These are phyloP conservation scores for Debaryomycetaceae sp. DNA, from an alignment of 1,139 yeast genomes.

Conservation along the genomic window DNA sequence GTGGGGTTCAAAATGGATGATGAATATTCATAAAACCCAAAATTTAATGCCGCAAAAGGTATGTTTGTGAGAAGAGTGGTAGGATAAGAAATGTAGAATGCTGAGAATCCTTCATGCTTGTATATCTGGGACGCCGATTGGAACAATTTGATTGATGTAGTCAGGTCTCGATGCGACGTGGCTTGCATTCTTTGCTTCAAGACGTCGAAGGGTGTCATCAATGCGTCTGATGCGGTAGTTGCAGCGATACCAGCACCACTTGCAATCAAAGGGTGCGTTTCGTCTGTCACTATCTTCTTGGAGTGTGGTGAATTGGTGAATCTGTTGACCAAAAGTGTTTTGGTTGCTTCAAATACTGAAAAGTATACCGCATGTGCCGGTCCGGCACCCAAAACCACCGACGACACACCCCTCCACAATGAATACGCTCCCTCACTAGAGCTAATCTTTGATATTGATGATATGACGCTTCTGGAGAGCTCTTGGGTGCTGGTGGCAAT, in stretches of 20 bases:
- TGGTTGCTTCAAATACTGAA: constrained; percentile 89
- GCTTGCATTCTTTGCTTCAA: constrained; percentile 71
- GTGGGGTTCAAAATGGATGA: constrained; percentile 76
- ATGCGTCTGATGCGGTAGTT: constrained; percentile 87
- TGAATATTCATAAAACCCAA: constrained; percentile 86
- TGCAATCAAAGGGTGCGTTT: constrained; percentile 77
- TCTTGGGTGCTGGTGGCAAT: constrained; percentile 46
- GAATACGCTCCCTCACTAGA: constrained; percentile 90
- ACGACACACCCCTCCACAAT: constrained; percentile 91
- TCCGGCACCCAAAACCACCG: constrained; percentile 96
- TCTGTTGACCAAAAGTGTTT: constrained; percentile 50
- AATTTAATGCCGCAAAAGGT: constrained; percentile 94
- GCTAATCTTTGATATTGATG: constrained; percentile 69
- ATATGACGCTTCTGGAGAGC: constrained; percentile 42
- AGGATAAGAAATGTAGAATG: constrained; percentile 91
- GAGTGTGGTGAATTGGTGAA: constrained; percentile 30
- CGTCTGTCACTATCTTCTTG: constrained; percentile 50
- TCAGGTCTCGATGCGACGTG: constrained; percentile 3
- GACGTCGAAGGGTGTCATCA: constrained; percentile 98
- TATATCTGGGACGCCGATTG: constrained; percentile 51
- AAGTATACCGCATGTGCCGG: constrained; percentile 99
- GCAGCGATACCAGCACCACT: constrained; percentile 93
- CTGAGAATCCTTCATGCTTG: constrained; percentile 70
- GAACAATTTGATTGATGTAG: constrained; percentile 25
- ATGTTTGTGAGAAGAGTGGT: constrained; percentile 90